Conservation (phyloP, 78 protist species). For the Ministeria vibrans region DNA sequence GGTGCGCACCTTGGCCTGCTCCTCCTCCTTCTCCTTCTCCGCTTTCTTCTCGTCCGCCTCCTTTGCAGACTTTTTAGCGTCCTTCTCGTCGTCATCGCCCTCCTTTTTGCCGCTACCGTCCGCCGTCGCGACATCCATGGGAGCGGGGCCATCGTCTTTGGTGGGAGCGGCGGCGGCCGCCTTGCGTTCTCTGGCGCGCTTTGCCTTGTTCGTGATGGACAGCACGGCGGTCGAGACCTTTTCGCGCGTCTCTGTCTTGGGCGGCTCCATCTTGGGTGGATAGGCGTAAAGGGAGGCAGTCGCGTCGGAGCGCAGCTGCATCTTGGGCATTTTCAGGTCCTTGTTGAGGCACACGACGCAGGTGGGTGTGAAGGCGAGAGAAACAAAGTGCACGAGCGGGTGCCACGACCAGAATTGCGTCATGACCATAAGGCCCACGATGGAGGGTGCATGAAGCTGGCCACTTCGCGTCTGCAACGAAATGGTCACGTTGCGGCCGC, state of each 20-base stretch:
- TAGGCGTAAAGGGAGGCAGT: slow-evolving; percentile 80
- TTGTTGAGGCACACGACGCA: slow-evolving; percentile 83
- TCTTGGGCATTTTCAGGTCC: slow-evolving; percentile 53
- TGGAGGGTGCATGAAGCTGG: slow-evolving; percentile 46
- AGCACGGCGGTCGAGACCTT: slow-evolving; percentile 42
- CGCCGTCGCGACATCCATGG: not conserved
- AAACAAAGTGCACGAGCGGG: slow-evolving; percentile 83
- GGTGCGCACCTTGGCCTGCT: slow-evolving; percentile 23
- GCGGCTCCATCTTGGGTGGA: slow-evolving; percentile 54
- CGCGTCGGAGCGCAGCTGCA: slow-evolving; percentile 33
- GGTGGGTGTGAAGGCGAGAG: slow-evolving; percentile 93
- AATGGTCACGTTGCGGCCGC: slow-evolving; percentile 92
- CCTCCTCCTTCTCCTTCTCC: slow-evolving; percentile 32
- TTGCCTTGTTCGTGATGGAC: slow-evolving; percentile 37
- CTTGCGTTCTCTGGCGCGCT: slow-evolving; percentile 9
- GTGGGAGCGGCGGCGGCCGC: slow-evolving; percentile 8
- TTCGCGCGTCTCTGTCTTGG: slow-evolving; percentile 37
- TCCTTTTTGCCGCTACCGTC: too few relatives aligned
- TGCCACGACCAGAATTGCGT: slow-evolving; percentile 95
- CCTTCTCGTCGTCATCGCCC: not conserved
- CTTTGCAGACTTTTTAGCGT: not conserved
- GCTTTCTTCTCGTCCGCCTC: slow-evolving; percentile 44
- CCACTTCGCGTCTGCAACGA: slow-evolving; percentile 57
- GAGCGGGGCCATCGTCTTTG: slow-evolving; percentile 1
- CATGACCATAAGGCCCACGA: slow-evolving; percentile 76